Base-by-base conservation (phyloP, 1,284 basidiomycete genomes). In the Heterobasidion parviporum region DNA sequence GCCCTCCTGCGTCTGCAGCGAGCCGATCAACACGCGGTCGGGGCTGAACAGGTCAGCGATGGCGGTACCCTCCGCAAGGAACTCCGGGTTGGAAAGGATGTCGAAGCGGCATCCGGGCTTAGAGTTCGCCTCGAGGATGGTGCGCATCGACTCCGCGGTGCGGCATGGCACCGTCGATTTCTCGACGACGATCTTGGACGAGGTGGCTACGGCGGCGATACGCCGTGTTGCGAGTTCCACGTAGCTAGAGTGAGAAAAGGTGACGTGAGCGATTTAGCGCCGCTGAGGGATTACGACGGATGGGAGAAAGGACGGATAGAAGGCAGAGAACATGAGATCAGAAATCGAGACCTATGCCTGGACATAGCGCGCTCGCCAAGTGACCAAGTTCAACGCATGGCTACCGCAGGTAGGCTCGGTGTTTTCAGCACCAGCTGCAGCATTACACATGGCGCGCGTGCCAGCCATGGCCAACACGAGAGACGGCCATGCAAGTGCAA, bases 161-260 rank as follows among this genome's bases (percentile, higher is more conserved):
- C 96, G 87, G 76, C 95, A 98, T 41, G 96, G 96, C 33, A 99
- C 96, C 3, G 96, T 99, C 16, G 96, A 99, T 74, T 99, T 99
- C 70, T 99, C 97, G 56, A 99, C 95, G 61, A 99, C 96, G 67
- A 99, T 99, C 80, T 99, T 99, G 71, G 85, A 90, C 7, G 90
- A 85, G 41, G 78, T 89, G 41, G 97, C 91, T 56, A 98, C 89
- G 54, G 84, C 83, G 47, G 97, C 96, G 64, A 99, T 99, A 62
- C 90, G 90, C 62, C 96, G 92, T 44, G 97, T 98, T 46, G 95
- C 96, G 33, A 90, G 83, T 70, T 99, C 96, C 62, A 98, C 91
- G 73, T 94, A 98, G 78, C 94, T 97, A 58, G 26, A 45, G 43
- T 36, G 32, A 36, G 32, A 51, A 47, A 35, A 51, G 26, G 26